Percentiles rank a stretch among this genome's conserved stretches.
Evolutionary conservation across 495 filamentous ascomycete genomes (phyloP).

Genomic region (Neurospora hispaniola): DNA sequence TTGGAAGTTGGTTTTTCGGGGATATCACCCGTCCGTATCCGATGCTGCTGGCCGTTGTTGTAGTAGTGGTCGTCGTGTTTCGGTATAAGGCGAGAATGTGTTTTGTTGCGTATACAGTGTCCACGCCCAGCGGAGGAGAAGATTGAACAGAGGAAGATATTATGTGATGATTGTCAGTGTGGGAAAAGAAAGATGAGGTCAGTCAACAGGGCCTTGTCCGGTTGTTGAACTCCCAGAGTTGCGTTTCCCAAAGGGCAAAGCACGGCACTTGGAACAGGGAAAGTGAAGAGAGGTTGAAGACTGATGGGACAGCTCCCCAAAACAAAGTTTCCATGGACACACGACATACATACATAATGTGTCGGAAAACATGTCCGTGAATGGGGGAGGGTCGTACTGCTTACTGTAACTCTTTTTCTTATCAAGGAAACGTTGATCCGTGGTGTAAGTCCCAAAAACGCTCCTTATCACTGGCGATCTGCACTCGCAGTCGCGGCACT

Average conservation of each 20-base stretch:
- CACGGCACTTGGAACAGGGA: not conserved
- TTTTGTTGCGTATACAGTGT: not conserved
- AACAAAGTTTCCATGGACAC: not conserved
- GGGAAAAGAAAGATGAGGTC: not conserved
- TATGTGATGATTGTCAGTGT: not conserved
- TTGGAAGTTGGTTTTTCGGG: not conserved
- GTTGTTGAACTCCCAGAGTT: not conserved
- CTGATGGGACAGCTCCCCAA: not conserved
- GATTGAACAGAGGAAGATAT: not conserved
- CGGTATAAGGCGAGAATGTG: not conserved
- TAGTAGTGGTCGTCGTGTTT: not conserved
- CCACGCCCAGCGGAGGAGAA: not conserved
- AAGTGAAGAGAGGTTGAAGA: not conserved
- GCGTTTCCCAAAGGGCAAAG: not conserved
- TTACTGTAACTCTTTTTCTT: not conserved
- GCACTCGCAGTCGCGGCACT: not conserved
- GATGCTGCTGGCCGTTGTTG: not conserved
- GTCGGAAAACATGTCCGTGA: not conserved
- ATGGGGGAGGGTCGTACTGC: not conserved
- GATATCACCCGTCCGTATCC: not conserved
- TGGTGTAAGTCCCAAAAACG: not conserved
- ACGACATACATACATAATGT: not conserved
- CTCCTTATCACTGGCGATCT: not conserved
- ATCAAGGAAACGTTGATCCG: not conserved
- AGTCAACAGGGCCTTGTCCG: not conserved